phyloP scores from a whole-genome alignment of 495 filamentous ascomycete species.

The Penicillium roqueforti region DNA sequence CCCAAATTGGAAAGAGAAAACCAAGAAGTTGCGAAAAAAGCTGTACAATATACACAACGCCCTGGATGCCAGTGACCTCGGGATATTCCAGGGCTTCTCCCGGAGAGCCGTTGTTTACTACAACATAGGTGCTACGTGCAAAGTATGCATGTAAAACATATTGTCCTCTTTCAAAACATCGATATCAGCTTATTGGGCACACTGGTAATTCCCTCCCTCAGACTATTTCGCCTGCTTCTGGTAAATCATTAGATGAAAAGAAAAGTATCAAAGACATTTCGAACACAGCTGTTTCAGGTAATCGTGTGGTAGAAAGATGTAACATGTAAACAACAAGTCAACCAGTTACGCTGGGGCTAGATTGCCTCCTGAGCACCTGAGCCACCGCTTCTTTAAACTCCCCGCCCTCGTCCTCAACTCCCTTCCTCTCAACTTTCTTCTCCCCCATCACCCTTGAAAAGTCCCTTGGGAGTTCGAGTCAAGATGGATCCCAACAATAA shows the following conservation, averaged over 20 bases:
- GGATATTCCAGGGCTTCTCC: not conserved
- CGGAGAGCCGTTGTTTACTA: not conserved
- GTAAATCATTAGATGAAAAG: not conserved
- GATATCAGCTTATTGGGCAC: not conserved
- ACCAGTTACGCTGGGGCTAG: slow-evolving; percentile 10
- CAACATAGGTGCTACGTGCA: not conserved
- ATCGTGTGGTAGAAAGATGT: not conserved
- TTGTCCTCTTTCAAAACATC: not conserved
- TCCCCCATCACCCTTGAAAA: slow-evolving; percentile 8
- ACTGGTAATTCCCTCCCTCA: not conserved
- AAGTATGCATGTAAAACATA: not conserved
- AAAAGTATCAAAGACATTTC: not conserved
- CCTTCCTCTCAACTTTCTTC: slow-evolving; percentile 10
- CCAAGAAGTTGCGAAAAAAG: not conserved
- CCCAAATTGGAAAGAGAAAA: not conserved
- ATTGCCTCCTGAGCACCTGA: slow-evolving; percentile 36
- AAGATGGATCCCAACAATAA: slow-evolving; percentile 54
- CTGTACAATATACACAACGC: not conserved
- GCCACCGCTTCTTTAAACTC: slow-evolving; percentile 37
- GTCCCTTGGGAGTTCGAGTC: slow-evolving; percentile 12
- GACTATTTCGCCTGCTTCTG: not conserved
- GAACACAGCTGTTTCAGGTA: slow-evolving; percentile 1
- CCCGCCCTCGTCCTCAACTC: slow-evolving; percentile 29
- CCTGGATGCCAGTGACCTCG: not conserved
- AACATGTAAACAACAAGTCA: slow-evolving; percentile 3